Conservation (phyloP, 192 early-diverging fungal species). For the Umbelopsis isabellina region DNA sequence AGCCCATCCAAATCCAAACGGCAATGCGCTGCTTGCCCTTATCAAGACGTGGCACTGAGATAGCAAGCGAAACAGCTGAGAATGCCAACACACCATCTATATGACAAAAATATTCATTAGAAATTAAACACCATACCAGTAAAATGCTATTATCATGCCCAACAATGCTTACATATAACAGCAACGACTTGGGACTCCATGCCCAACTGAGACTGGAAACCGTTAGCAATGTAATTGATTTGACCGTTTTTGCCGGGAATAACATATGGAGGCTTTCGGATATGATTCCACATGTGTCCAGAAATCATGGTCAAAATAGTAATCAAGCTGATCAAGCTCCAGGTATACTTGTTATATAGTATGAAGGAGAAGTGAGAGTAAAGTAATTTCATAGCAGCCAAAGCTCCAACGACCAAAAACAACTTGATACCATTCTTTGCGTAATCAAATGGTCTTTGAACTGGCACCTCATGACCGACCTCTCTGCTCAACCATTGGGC, state of each 20-base stretch:
- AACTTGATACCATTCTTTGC: constrained; percentile 43
- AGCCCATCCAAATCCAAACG: constrained; percentile 58
- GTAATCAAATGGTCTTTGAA: constrained; percentile 64
- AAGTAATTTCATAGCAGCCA: constrained; percentile 45
- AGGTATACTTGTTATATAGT: constrained; percentile 58
- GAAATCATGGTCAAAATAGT: constrained; percentile 73
- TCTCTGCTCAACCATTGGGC: constrained; percentile 56
- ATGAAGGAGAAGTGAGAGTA: constrained; percentile 46
- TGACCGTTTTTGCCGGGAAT: constrained; percentile 53
- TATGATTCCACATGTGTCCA: constrained; percentile 88
- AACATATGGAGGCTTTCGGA: constrained; percentile 73
- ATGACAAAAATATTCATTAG: not conserved
- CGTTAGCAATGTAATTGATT: constrained; percentile 60
- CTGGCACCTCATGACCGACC: constrained; percentile 37
- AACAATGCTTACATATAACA: constrained; percentile 60
- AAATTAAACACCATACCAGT: constrained; percentile 7
- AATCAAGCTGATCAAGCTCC: constrained; percentile 58
- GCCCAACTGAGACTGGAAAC: constrained; percentile 71
- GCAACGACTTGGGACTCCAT: constrained; percentile 76
- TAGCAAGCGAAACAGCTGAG: constrained; percentile 56
- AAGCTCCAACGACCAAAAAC: constrained; percentile 35
- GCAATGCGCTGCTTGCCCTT: constrained; percentile 56
- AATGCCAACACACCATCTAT: constrained; percentile 69
- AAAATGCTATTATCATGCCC: not conserved
- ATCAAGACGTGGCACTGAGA: constrained; percentile 56